Conservation (phyloP, 371 early-diverging fungal genomes). For the Coemansia sp. region DNA sequence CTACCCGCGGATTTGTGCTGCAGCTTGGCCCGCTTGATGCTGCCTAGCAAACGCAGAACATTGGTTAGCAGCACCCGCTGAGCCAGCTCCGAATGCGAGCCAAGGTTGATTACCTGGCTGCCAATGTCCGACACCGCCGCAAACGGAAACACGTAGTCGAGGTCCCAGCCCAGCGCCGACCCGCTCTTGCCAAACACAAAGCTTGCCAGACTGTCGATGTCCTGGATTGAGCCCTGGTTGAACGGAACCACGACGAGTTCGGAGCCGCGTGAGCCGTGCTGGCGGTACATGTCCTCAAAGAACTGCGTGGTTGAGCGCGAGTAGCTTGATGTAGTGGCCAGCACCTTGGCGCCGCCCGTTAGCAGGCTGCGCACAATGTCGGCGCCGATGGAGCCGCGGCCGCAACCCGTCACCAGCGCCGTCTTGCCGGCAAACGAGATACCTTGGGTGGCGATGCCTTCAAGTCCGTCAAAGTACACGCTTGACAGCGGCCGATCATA, state of each 20-base stretch:
- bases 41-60: conserved; percentile 59
- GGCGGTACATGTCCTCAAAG: conserved; percentile 88
- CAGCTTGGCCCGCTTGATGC: conserved; percentile 58
- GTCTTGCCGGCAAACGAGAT: conserved; percentile 80
- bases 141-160: conserved; percentile 93
- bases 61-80: conserved; percentile 56
- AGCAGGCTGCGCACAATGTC: conserved; percentile 86
- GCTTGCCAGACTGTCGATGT: conserved; percentile 75
- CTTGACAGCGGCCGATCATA: no score
- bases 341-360: conserved; percentile 89
- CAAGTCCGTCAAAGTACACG: conserved; percentile 72
- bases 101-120: conserved; percentile 74
- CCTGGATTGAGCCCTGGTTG: conserved; percentile 90
- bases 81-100: conserved; percentile 87
- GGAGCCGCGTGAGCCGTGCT: conserved; percentile 84
- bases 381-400: conserved; percentile 89
- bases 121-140: conserved; percentile 92
- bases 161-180: conserved; percentile 89
- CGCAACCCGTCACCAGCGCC: conserved; percentile 90
- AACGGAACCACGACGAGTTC: conserved; percentile 90
- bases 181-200: conserved; percentile 68
- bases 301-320: conserved; percentile 79
- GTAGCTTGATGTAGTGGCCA: conserved; percentile 93
- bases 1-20: conserved; percentile 62
- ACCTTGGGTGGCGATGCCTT: conserved; percentile 74